These are phyloP conservation scores for Sarocladiaceae sp. DNA, from an alignment of 2,329 filamentous ascomycete genomes.

Conservation along the genomic window DNA sequence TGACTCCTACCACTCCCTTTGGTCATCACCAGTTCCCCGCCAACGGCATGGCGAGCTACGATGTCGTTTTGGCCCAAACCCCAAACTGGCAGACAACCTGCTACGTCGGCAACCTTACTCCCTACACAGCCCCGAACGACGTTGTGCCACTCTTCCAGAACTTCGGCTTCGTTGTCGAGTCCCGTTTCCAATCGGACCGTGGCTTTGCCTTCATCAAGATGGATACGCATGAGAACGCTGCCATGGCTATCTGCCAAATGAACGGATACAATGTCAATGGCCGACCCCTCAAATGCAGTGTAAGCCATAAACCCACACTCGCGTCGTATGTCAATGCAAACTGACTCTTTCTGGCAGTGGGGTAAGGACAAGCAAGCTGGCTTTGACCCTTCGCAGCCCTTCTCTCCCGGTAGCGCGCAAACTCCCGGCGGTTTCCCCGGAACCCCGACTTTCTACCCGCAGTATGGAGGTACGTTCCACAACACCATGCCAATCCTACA, in stretches of 20 bases:
- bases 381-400: conserved; percentile 70
- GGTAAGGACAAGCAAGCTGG: conserved; percentile 94
- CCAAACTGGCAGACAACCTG: conserved; percentile 97
- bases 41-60: conserved; percentile 93
- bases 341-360: conserved; percentile 58
- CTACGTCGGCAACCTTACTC: conserved; percentile 96
- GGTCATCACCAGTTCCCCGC: conserved; percentile 98
- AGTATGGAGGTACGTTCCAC: conserved; percentile 68
- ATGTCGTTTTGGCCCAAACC: conserved; percentile 93
- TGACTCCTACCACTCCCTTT: conserved; percentile 94
- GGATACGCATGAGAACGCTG: conserved; percentile 96
- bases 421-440: conserved; percentile 67
- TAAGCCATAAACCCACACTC: conserved; percentile 47
- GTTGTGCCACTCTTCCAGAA: conserved; percentile 98
- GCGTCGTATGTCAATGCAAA: conserved; percentile 3
- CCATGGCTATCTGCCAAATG: conserved; percentile 96
- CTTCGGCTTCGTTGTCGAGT: conserved; percentile 96
- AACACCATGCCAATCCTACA: background rate
- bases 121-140: conserved; percentile 94
- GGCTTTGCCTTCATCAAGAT: conserved; percentile 99
- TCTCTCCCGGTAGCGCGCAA: conserved; percentile 68
- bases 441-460: conserved; percentile 84
- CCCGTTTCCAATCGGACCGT: conserved; percentile 93
- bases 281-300: conserved; percentile 94
- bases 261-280: conserved; percentile 98